Base-by-base conservation (phyloP, 1,284 basidiomycete genomes). In the Trametes hirsuta region DNA sequence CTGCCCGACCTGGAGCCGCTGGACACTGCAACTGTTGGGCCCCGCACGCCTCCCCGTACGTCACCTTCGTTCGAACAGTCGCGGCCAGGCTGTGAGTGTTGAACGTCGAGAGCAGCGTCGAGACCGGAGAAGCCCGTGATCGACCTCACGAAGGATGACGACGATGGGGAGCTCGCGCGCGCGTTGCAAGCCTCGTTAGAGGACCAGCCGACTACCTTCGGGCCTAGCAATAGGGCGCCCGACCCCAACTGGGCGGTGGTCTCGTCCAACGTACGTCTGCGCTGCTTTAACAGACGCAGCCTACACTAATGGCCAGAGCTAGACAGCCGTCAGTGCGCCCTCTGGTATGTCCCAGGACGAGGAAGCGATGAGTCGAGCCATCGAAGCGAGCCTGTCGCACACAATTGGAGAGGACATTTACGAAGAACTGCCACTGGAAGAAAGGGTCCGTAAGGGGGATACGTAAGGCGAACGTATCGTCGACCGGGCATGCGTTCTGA, bases 211-310 rank as follows among this genome's bases (percentile, higher is more conserved):
- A 76, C 76, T 22, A 44, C 49, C 42, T 85, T 90, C 71, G 79
- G 83, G 0, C 85, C 85, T 15, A 86, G 81, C 63, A 75, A 83
- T 40, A 78, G 87, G 47, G 79, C 84, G 1, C 79, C 88, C 2
- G 79, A 90, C 69, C 80, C 85, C 2, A 80, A 79, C 55, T 90
- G 88, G 88, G 84, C 85, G 46, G 72, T 90, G 68, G 87, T 88
- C 10, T 81, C 84, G 15, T 84, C 87, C 11, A 85, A 87, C 72
- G 88, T 87, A 73, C 62, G 71, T 68, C 55, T 37, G 47, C 34
- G 44, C 22, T 36, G 36, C 15, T 34, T n/a, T 50, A 35, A 37
- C 15, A 15, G 25, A 22, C 35, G 34, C 34, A 21, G 3, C 30
- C 25, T 15, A 25, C 42, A 21, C 35, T 52, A 25, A 50, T n/a